phyloP scores from a whole-genome alignment of 2,329 filamentous ascomycete genomes.

The Leptographium galeiforme region DNA sequence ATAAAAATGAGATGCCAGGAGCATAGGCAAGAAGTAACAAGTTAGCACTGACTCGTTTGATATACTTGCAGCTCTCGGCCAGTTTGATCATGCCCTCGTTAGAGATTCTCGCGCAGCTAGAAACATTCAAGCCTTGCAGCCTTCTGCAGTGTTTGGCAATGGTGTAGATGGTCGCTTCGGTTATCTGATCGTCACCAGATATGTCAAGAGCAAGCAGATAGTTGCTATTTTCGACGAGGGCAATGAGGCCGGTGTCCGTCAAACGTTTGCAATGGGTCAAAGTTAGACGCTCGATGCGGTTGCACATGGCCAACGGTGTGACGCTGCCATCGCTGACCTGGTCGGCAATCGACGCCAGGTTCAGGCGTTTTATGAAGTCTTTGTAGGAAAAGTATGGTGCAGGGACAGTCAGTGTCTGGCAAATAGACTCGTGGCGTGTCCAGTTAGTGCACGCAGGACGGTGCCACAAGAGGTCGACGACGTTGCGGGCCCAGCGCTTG shows the following conservation, averaged over 20 bases:
- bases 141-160: slow-evolving; percentile 72
- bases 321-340: slow-evolving; percentile 82
- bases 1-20: background rate
- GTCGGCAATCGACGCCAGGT: slow-evolving; percentile 65
- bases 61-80: slow-evolving; percentile 67
- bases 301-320: slow-evolving; percentile 67
- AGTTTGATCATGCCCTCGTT: slow-evolving; percentile 74
- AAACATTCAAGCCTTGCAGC: slow-evolving; percentile 87
- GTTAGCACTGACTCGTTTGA: slow-evolving; percentile 58
- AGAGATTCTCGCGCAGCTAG: slow-evolving; percentile 69
- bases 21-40: background rate
- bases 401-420: slow-evolving; percentile 56
- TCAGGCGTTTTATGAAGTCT: slow-evolving; percentile 82
- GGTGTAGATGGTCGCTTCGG: slow-evolving; percentile 63
- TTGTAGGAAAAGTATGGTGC: slow-evolving; percentile 80
- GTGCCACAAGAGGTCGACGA: slow-evolving; percentile 90
- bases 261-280: slow-evolving; percentile 78
- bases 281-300: slow-evolving; percentile 81
- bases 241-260: slow-evolving; percentile 70
- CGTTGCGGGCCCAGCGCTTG: slow-evolving; percentile 82
- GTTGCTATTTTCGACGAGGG: slow-evolving; percentile 64
- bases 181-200: slow-evolving; percentile 71
- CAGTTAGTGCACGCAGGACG: slow-evolving; percentile 82
- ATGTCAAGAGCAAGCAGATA: slow-evolving; percentile 84
- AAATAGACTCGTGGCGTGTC: slow-evolving; percentile 68